Evolutionary conservation across 768 basidiomycete genomes (phyloP).

Genomic region (Suillus lakei): DNA sequence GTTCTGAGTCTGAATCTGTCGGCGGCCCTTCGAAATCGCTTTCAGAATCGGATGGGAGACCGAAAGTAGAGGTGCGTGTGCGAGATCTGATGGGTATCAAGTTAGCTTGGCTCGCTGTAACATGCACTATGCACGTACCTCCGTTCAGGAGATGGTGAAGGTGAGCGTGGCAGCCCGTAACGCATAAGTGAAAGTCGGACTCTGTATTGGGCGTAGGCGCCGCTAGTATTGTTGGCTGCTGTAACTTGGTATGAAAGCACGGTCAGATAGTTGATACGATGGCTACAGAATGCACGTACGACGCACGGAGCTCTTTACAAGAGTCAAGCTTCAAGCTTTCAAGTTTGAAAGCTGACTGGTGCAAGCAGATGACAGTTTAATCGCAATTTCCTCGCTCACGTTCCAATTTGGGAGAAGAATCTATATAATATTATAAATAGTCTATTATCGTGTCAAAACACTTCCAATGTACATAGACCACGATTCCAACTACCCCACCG

Average conservation of each 20-base stretch:
- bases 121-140: slow-evolving; percentile 30
- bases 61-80: slow-evolving; percentile 54
- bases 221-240: not conserved
- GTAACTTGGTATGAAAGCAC: not conserved
- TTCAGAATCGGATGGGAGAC: slow-evolving; percentile 55
- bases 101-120: slow-evolving; percentile 17
- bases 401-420: not conserved
- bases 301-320: not conserved
- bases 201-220: not conserved
- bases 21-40: slow-evolving; percentile 35
- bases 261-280: not conserved
- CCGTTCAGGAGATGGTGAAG: slow-evolving; percentile 53
- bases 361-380: not conserved
- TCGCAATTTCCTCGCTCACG: not conserved
- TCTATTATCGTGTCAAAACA: not conserved
- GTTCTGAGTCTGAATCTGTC: slow-evolving; percentile 43
- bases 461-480: no score
- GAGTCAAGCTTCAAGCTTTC: no score
- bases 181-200: slow-evolving; percentile 42
- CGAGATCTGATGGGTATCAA: slow-evolving; percentile 25
- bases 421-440: not conserved
- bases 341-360: not conserved
- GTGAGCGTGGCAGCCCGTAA: slow-evolving; percentile 57
- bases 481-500: not conserved
- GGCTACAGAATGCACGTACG: not conserved